Base-by-base conservation (phyloP, 768 basidiomycete genomes). In the Flagelloscypha sp. region DNA sequence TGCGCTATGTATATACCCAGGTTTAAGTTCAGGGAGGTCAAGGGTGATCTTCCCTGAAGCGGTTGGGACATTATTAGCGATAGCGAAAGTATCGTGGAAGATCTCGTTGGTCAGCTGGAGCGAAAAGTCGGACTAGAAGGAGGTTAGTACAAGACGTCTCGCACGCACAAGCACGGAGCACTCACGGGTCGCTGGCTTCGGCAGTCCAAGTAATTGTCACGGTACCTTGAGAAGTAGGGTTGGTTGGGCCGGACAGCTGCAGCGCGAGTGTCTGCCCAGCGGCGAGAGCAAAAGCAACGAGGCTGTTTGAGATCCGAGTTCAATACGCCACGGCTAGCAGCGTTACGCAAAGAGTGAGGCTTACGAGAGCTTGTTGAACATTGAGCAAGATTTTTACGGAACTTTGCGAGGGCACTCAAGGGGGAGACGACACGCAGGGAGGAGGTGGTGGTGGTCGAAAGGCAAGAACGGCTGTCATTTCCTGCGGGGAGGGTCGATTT, bases 41-140 rank as follows among this genome's bases (percentile, higher is more conserved):
- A 81, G 10, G 1, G 59, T 61, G 2, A 70, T 1, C 1, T 45
- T 24, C 1, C 60, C 59, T 4, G 34, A 9, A 2, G 56, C 25
- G 1, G 72, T 60, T 15, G 58, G 38, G 2, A 82, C 59, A 40
- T 72, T 74, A 62, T 69, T 77, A 9, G 65, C 68, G 36, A 83
- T 63, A 30, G 70, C 77, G 31, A 66, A 72, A 0, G 61, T 36
- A 37, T 72, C 55, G 57, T 79, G 59, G 66, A 81, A 82, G 1
- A 19, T 16, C 0, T 45, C 12, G 54, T 78, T 75, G 31, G 44
- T 33, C 36, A 82, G 55, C 52, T 72, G 62, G 11, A 80, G 22
- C 13, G 67, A 58, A 48, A 68, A 74, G 4, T 38, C 34, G 0
- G 32, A n/a, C 3, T 0, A 59, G 59, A 24, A 8, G 25, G n/a